phyloP scores from a whole-genome alignment of 768 basidiomycete genomes.

The Aureoboletus auriporus region DNA sequence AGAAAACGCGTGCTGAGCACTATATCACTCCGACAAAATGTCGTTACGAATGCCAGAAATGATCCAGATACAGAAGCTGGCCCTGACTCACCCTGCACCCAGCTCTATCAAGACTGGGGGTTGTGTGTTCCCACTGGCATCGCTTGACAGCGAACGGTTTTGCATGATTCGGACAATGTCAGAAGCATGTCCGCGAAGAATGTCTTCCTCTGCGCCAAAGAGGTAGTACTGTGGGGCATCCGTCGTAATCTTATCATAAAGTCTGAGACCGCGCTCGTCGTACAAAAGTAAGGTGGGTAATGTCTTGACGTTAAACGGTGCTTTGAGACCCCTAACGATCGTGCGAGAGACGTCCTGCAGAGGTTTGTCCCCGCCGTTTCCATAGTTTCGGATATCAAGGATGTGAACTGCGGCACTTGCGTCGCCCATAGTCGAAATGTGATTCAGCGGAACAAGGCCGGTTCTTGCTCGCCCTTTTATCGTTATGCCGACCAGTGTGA shows the following conservation, averaged over 20 bases:
- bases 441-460: background rate
- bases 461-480: background rate
- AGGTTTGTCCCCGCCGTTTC: background rate
- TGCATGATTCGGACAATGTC: slow-evolving; percentile 79
- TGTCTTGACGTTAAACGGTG: slow-evolving; percentile 50
- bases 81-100: slow-evolving; percentile 79
- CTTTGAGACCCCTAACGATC: slow-evolving; percentile 53
- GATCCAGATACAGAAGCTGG: background rate
- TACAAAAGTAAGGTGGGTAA: slow-evolving; percentile 86
- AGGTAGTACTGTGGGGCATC: slow-evolving; percentile 83
- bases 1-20: background rate
- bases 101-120: slow-evolving; percentile 77
- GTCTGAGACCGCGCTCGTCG: slow-evolving; percentile 76
- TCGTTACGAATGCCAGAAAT: background rate
- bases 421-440: slow-evolving; percentile 15
- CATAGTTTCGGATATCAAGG: slow-evolving; percentile 20
- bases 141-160: slow-evolving; percentile 19
- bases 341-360: slow-evolving; percentile 38
- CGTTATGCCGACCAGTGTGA: no score
- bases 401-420: slow-evolving; percentile 15
- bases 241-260: slow-evolving; percentile 85
- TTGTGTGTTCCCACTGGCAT: slow-evolving; percentile 16
- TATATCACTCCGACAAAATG: background rate
- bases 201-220: slow-evolving; percentile 83
- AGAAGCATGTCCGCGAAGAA: slow-evolving; percentile 65